These are phyloP conservation scores for Salvia rosmarinus DNA, from an alignment of 257 asterid genomes.

Conservation along the genomic window DNA sequence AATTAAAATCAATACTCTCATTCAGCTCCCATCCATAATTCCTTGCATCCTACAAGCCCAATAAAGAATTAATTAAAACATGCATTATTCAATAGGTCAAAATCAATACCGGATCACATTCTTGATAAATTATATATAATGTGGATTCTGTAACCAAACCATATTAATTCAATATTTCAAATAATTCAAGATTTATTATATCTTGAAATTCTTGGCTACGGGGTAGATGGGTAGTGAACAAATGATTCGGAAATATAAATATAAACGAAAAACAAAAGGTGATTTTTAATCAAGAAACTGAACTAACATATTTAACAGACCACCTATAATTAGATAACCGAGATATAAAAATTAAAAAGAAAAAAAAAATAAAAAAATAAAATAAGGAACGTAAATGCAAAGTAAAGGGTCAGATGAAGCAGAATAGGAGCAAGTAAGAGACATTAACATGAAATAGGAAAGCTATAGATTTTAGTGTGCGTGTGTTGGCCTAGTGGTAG, in stretches of 20 bases:
- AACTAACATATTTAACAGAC: neutral
- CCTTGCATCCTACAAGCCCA: constrained; percentile 77
- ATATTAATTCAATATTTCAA: neutral
- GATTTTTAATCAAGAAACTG: neutral
- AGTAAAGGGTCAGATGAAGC: neutral
- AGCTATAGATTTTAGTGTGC: no score
- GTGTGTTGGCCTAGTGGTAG: no score
- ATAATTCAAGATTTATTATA: neutral
- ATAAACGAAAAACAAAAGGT: neutral
- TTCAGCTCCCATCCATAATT: constrained; percentile 93
- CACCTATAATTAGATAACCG: neutral
- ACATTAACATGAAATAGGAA: neutral
- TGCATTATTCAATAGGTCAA: constrained; percentile 14
- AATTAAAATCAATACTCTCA: constrained; percentile 73
- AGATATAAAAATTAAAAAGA: no score
- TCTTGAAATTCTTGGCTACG: neutral
- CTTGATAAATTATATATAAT: neutral
- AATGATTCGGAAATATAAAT: neutral
- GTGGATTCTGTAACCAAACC: constrained; percentile 1
- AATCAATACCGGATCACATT: neutral
- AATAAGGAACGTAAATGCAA: neutral
- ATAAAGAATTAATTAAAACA: constrained; percentile 9
- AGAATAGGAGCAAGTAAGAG: neutral
- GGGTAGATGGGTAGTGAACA: neutral
- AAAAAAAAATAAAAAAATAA: no score